Evolutionary conservation across 1,139 yeast genomes (phyloP).

Genomic region (Hansenula sp.): DNA sequence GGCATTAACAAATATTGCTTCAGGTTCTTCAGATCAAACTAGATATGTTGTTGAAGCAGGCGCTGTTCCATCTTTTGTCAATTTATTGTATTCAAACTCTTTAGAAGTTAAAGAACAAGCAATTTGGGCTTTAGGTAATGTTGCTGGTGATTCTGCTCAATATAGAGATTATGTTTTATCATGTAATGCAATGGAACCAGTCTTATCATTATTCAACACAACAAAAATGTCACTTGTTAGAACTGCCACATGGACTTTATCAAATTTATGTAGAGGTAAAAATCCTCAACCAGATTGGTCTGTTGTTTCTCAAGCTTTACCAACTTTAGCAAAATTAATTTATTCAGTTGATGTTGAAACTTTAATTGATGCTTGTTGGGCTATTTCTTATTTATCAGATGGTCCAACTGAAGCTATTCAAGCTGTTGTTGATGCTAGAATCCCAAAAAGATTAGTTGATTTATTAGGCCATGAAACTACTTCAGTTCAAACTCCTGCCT

Average conservation of each 20-base stretch:
- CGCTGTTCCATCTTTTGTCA: slow-evolving; percentile 89
- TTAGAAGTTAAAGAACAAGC: slow-evolving; percentile 97
- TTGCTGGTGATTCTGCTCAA: slow-evolving; percentile 92
- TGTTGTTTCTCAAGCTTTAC: slow-evolving; percentile 79
- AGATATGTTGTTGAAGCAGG: slow-evolving; percentile 86
- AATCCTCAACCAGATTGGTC: slow-evolving; percentile 96
- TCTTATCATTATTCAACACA: slow-evolving; percentile 70
- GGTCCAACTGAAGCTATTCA: slow-evolving; percentile 92
- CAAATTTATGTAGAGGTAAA: slow-evolving; percentile 95
- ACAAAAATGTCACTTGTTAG: slow-evolving; percentile 85
- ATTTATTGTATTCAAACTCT: slow-evolving; percentile 73
- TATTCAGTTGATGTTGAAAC: slow-evolving; percentile 92
- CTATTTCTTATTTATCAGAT: slow-evolving; percentile 89
- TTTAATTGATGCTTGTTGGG: slow-evolving; percentile 98
- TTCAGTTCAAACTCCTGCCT: slow-evolving; percentile 92
- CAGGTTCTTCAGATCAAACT: slow-evolving; percentile 92
- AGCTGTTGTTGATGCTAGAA: slow-evolving; percentile 94
- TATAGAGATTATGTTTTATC: slow-evolving; percentile 85
- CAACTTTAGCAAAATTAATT: slow-evolving; percentile 86
- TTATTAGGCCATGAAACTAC: slow-evolving; percentile 79
- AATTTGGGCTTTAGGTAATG: slow-evolving; percentile 98
- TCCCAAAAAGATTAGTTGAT: slow-evolving; percentile 92
- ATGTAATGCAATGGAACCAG: slow-evolving; percentile 87
- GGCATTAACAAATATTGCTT: slow-evolving; percentile 97
- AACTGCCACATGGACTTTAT: slow-evolving; percentile 97